Evolutionary conservation across 805 yeast genomes (phyloP).

Genomic region (Ogataea trehaloabstinens): DNA sequence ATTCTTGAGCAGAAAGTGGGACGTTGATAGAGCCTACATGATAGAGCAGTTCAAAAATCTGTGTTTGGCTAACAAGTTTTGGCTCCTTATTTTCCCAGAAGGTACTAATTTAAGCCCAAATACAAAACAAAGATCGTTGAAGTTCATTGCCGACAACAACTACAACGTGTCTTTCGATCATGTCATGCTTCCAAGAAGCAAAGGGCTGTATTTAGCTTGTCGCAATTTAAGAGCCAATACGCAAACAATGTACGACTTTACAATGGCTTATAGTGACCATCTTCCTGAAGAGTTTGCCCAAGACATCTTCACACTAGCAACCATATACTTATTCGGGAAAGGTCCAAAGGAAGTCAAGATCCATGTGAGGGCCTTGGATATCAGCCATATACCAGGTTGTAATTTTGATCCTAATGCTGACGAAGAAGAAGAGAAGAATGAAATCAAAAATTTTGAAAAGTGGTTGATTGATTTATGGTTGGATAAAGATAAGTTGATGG

Average conservation of each 20-base stretch:
- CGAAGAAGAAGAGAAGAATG: slow-evolving; percentile 38
- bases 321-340: slow-evolving; percentile 63
- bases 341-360: slow-evolving; percentile 69
- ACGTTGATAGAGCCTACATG: slow-evolving; percentile 61
- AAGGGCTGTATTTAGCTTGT: slow-evolving; percentile 73
- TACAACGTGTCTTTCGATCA: slow-evolving; percentile 49
- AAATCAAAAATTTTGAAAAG: slow-evolving; percentile 51
- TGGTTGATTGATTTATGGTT: slow-evolving; percentile 80
- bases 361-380: slow-evolving; percentile 55
- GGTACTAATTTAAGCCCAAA: slow-evolving; percentile 81
- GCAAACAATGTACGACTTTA: slow-evolving; percentile 70
- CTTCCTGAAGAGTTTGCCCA: slow-evolving; percentile 68
- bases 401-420: slow-evolving; percentile 42
- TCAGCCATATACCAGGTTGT: slow-evolving; percentile 34
- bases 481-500: slow-evolving; percentile 73
- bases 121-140: slow-evolving; percentile 57
- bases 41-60: slow-evolving; percentile 50
- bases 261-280: slow-evolving; percentile 80
- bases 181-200: slow-evolving; percentile 75
- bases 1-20: slow-evolving; percentile 85
- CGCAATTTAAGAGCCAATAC: slow-evolving; percentile 51
- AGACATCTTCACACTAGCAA: slow-evolving; percentile 62
- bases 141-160: slow-evolving; percentile 53
- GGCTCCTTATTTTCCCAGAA: slow-evolving; percentile 84
- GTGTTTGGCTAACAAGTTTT: slow-evolving; percentile 44